Base-by-base conservation (phyloP, 1,139 yeast genomes). In the Lodderomyces margitis region DNA sequence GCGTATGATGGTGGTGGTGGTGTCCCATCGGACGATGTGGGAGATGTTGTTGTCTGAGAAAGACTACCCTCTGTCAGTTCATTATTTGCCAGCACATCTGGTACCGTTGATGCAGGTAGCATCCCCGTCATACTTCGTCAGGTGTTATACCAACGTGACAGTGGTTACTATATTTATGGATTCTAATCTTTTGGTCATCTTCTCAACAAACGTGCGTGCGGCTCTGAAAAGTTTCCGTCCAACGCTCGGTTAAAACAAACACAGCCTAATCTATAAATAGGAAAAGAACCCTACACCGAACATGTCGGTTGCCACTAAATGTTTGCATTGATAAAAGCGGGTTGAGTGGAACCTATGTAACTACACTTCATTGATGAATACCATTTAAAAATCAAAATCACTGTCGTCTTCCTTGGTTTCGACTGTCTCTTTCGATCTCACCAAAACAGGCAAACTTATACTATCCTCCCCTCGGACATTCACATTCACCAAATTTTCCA, bases 391-490 rank as follows among this genome's bases (percentile, higher is more conserved):
- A 33, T 64, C 68, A 45, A 54, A 59, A 39, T 64, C 69, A 47
- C 65, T 60, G 33, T 60, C 63, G 11, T 52, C 53, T 1, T 44
- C 49, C 9, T 39, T 59, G 7, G 49, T 51, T 1, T 38, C 52
- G 7, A 38, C 52, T 42, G 48, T 34, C 42, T 49, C 42, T 12
- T 47, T 47, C 11, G 40, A 21, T 32, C 34, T 37, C 33, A 50
- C 48, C 49, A 50, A 51, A 27, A 72, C 58, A 1, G 76, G 76
- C 53, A 84, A 64, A 62, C 87, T 80, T 21, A 73, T 68, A 62
- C 88, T 81, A 35, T 80, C 82, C 42, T 75, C 71, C 0, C 87
- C 80, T 59, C 83, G 83, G 19, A 83, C 66, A 52, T 78, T 77
- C 15, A 80, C 61, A 32, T 80, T 78, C 9, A 66, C 68, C 21